phyloP scores from a whole-genome alignment of 2,329 filamentous ascomycete species.

The Fusarium circinatum region DNA sequence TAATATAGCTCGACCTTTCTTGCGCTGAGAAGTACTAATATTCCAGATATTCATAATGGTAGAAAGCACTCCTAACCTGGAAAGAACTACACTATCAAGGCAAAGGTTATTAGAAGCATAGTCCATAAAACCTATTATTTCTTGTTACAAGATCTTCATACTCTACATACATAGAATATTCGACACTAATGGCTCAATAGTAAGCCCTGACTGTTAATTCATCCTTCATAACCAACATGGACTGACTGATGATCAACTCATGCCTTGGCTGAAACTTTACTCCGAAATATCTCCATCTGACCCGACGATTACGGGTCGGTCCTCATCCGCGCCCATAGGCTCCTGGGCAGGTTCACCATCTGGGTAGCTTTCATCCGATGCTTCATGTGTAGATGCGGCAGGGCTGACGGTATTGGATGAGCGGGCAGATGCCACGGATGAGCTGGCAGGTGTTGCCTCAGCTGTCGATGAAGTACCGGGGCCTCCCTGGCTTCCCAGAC shows the following conservation, averaged over 20 bases:
- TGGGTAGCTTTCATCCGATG: background rate
- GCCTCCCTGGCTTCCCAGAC: too few relatives aligned
- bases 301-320: rapidly evolving
- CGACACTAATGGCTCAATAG: rapidly evolving
- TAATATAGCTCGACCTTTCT: rapidly evolving
- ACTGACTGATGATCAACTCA: background rate
- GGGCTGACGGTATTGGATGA: background rate
- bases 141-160: background rate
- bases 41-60: rapidly evolving
- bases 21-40: background rate
- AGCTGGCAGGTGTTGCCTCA: background rate
- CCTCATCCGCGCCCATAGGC: rapidly evolving
- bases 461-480: background rate
- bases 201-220: rapidly evolving
- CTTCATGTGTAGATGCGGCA: background rate
- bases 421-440: background rate
- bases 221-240: rapidly evolving
- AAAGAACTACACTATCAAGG: rapidly evolving
- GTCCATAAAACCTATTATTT: rapidly evolving
- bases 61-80: background rate
- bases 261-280: background rate
- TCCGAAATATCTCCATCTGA: background rate
- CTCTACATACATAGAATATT: background rate
- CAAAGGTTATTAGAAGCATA: background rate
- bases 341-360: background rate